Percentiles rank a stretch among this genome's conserved stretches.
phyloP scores from a whole-genome alignment of 2,329 filamentous ascomycete species.

The Colletotrichum ledebouriae region DNA sequence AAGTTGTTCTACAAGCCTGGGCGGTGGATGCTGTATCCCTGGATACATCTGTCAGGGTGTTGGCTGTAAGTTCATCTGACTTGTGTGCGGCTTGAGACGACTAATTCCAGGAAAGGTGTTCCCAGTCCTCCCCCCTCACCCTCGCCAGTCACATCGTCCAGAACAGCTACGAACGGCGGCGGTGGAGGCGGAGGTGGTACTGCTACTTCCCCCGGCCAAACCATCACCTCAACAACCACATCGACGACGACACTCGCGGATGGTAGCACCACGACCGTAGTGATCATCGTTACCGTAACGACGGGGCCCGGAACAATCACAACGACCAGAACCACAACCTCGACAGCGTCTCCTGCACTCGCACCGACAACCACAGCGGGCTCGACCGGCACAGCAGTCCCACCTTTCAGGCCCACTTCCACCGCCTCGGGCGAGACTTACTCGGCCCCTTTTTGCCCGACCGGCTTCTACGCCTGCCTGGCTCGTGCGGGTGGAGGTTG shows the following conservation, averaged over 20 bases:
- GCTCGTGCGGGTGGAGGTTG: slow-evolving; percentile 87
- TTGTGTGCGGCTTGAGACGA: background rate
- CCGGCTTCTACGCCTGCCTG: slow-evolving; percentile 91
- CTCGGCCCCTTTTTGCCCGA: slow-evolving; percentile 73
- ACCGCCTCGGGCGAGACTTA: slow-evolving; percentile 51
- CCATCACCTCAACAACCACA: slow-evolving; percentile 40
- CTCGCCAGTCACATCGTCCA: slow-evolving; percentile 44
- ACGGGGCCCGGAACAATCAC: slow-evolving; percentile 46
- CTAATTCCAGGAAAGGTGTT: slow-evolving; percentile 50
- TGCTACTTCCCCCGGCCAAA: slow-evolving; percentile 52
- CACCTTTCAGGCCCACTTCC: slow-evolving; percentile 63
- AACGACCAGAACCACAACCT: slow-evolving; percentile 54
- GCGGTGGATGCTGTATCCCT: slow-evolving; percentile 82
- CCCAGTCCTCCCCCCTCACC: slow-evolving; percentile 47
- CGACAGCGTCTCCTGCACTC: slow-evolving; percentile 54
- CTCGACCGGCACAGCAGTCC: slow-evolving; percentile 56
- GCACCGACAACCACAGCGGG: slow-evolving; percentile 54
- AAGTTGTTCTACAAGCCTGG: slow-evolving; percentile 73
- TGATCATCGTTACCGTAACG: slow-evolving; percentile 58
- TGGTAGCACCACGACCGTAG: slow-evolving; percentile 54
- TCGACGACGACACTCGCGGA: slow-evolving; percentile 49
- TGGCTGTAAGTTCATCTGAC: slow-evolving; percentile 70
- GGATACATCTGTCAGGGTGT: slow-evolving; percentile 78
- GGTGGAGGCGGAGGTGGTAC: slow-evolving; percentile 2
- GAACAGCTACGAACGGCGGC: slow-evolving; percentile 10